Base-by-base conservation (phyloP, 2,329 filamentous ascomycete genomes). In the Sporothrix mexicana region DNA sequence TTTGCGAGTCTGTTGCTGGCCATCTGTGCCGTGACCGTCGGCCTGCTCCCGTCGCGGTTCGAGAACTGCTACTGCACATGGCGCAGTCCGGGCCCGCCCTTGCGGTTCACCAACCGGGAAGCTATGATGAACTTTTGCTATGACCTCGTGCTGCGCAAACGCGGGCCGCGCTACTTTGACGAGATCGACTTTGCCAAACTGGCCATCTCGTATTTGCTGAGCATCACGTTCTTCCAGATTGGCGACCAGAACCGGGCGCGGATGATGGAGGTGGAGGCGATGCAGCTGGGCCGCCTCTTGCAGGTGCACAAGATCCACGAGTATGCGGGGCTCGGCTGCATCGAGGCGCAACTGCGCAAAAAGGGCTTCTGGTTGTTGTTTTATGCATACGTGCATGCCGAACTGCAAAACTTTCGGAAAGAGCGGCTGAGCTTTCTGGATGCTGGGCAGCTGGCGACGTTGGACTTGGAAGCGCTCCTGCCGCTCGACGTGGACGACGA, bases 321-420 rank as follows among this genome's bases (percentile, higher is more conserved):
- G 17, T 81, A 81, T 64, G 76, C 76, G 12, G 79, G 78, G 0
- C 74, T 80, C 1, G 79, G 80, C 53, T 76, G 74, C 47, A 79
- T 81, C 15, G 80, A 82, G 68, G 78, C 77, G 0, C 81, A 82
- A 57, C 74, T 82, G 2, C 75, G 81, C 12, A 81, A 82, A 68
- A 82, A 81, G 72, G 80, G 77, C 0, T 82, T 82, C 55, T 82
- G 80, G 79, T 72, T 82, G 13, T 76, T 79, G 9, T 81, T 81
- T 17, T 81, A 82, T 55, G 75, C 74, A 0, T 81, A 78, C 10
- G 69, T 71, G 69, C 57, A 62, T 5, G 61, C 55, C 4, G 59
- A 62, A 17, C 69, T 71, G 15, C 59, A 70, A 1, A 74, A 70
- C 12, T 53, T 70, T 10, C 5, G 67, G 17, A 69, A 69, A 36